A percentile compares a stretch with the other conserved stretches of the same genome.
These are phyloP conservation scores for Rhodofomes roseus DNA, from an alignment of 1,284 basidiomycete genomes.

Conservation along the genomic window DNA sequence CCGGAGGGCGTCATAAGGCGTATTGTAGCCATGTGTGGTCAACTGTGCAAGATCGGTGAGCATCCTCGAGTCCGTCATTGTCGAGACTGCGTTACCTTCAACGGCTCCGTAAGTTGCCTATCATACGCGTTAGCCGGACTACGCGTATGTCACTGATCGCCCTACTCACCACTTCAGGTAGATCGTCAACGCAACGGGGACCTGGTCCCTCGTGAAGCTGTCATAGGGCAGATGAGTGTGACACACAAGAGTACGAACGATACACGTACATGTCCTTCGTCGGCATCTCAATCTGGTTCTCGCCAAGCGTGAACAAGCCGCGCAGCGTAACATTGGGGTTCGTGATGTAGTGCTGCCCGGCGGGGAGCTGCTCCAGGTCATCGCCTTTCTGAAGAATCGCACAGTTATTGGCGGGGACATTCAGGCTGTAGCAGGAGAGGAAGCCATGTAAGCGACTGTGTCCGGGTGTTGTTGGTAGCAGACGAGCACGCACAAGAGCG, in stretches of 20 bases:
- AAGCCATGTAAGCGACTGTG: neutral
- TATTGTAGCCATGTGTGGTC: constrained; percentile 75
- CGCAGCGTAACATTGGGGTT: constrained; percentile 77
- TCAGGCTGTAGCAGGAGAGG: constrained; percentile 42
- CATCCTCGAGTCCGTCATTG: no score
- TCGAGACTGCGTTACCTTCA: constrained; percentile 40
- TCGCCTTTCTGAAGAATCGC: constrained; percentile 79
- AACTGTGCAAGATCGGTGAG: constrained; percentile 30
- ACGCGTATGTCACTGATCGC: neutral
- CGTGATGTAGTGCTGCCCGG: constrained; percentile 79
- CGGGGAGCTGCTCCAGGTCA: constrained; percentile 69
- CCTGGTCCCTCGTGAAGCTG: constrained; percentile 79
- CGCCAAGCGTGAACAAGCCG: constrained; percentile 72
- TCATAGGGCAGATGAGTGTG: neutral
- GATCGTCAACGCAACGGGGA: constrained; percentile 76
- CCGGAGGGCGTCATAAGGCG: constrained; percentile 74
- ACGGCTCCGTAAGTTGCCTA: constrained; percentile 68
- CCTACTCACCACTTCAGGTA: constrained; percentile 65
- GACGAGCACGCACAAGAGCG: constrained; percentile 55
- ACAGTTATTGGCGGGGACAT: constrained; percentile 81
- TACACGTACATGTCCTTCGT: constrained; percentile 72
- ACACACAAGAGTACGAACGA: neutral
- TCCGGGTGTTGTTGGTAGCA: neutral
- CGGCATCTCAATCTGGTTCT: constrained; percentile 80
- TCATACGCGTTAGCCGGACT: neutral